Evolutionary conservation across 805 yeast genomes (phyloP), one percentile per base, ranked within the genome.

Genomic region (Candida bentonensis): DNA sequence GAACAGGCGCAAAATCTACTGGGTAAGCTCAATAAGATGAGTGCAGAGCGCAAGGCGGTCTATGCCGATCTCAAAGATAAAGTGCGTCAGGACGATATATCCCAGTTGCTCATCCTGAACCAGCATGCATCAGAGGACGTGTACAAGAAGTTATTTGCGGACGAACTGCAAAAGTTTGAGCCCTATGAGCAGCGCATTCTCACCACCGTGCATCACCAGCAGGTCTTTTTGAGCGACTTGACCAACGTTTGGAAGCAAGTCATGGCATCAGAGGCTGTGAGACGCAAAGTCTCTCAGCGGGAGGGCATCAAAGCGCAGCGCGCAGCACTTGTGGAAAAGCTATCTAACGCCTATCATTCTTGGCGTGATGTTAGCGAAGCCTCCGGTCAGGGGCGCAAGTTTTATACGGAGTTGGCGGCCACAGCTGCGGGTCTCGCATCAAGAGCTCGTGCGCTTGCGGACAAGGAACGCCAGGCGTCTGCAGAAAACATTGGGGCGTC

Each of bases 71-170:
- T 89, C 36, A 86, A 86, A 55, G 70, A 67, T 4, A 73, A 73
- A 41, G 78, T 83, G 26, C 92, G 79, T 53, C 68, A 71, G 13
- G 97, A 89, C 62, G 96, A 89, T 57, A 85, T 87, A 42, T 80
- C 95, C 0, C 78, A 80, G 44, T 66, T 79, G 11, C 67, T 89
- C 25, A 73, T 89, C 5, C 65, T 79, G 50, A 80, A 83, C 56
- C 76, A 73, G 48, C 70, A 73, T 39, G 72, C 70, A 30, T 64
- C 76, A 3, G 76, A 74, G 4, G 36, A 11, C 11, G 68, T 73
- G 40, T 87, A 80, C 46, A 65, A 70, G 7, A 61, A 49, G 3
- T 57, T 82, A 13, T 87, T 88, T 57, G 73, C 76, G 15, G 71
- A 73, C 46, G 95, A 86, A 58, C 64, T 89, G 49, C 73, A 70